Evolutionary conservation across 2,329 filamentous ascomycete species (phyloP).

Genomic region (Ophiostoma tasmaniense): DNA sequence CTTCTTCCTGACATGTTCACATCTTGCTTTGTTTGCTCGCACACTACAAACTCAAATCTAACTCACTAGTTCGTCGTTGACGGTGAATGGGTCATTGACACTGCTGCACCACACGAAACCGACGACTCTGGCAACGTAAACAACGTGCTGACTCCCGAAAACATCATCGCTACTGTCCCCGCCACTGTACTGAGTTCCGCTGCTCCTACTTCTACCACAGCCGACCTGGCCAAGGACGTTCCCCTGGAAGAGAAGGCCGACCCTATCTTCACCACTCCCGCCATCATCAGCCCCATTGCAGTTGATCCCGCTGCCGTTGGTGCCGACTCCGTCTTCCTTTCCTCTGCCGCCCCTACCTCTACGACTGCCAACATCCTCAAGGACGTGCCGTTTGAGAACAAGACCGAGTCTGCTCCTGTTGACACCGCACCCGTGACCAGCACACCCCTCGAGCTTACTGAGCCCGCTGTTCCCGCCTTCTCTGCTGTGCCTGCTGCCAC

Average conservation of each 20-base stretch:
- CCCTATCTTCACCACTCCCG: not conserved
- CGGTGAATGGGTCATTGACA: conserved; percentile 79
- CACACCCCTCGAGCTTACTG: conserved; percentile 1
- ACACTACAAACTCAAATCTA: conserved; percentile 9
- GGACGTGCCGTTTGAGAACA: conserved; percentile 51
- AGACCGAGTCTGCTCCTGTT: not conserved
- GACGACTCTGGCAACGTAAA: conserved; percentile 82
- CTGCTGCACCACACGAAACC: conserved; percentile 69
- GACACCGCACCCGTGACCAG: not conserved
- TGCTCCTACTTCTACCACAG: conserved; percentile 60
- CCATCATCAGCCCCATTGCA: not conserved
- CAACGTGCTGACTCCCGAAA: conserved; percentile 75
- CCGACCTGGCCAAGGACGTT: conserved; percentile 37
- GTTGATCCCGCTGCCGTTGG: not conserved
- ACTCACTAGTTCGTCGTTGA: conserved; percentile 78
- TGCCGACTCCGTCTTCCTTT: conserved; percentile 45
- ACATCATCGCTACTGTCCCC: conserved; percentile 49
- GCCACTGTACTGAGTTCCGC: conserved; percentile 52
- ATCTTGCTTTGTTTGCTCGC: not conserved
- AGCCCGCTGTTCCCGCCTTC: conserved; percentile 27
- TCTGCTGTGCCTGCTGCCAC: conserved; percentile 37
- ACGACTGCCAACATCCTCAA: conserved; percentile 44
- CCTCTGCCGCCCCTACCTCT: conserved; percentile 55
- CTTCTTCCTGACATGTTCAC: not conserved
- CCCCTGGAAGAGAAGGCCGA: conserved; percentile 44